Evolutionary conservation across 257 asterid species (phyloP), one percentile per base, ranked within the genome.

Genomic region (Coffea canephora): DNA sequence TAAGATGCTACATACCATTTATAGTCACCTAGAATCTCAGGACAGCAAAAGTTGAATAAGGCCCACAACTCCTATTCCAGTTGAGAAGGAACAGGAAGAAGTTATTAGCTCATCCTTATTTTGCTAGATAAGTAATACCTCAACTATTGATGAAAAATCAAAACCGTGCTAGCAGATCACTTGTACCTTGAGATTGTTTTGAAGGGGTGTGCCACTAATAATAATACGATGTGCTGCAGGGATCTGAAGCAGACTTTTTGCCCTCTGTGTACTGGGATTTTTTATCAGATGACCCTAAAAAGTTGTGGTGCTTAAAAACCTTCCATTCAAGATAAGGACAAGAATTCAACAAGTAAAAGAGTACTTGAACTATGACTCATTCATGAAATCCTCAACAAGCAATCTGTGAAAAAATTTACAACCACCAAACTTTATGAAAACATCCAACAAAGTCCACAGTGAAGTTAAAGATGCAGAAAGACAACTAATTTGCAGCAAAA

Each of bases 171-270:
- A 75, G 43, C 10, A 57, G 36, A 75, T 75, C 50, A 57, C 36
- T 73, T 43, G 14, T 86, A 95, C 99, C 98, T 95, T 95, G 10
- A 95, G 94, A 88, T 95, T 92, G 89, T 95, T 95, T 82, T 95
- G 99, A 80, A 95, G 91, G 80, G 99, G 99, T 36, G 99, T 95
- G 84, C 99, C 99, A 81, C 99, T 95, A 81, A 95, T 95, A 62
- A 95, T 93, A 86, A 95, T 83, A 70, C 97, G 97, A 82, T 84
- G 99, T 79, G 79, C 87, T 78, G 97, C 93, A 57, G 99, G 97
- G 79, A 95, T 89, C 84, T 91, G 92, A 80, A 91, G 98, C 88
- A 95, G 89, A 88, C 97, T 91, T 89, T 95, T 91, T n/a, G 99
- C 98, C 85, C 99, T 93, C 85, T 95, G 98, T 46, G 99, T 95